Conservation (phyloP, 768 basidiomycete species). For the Goffeauzyma gilvescens region DNA sequence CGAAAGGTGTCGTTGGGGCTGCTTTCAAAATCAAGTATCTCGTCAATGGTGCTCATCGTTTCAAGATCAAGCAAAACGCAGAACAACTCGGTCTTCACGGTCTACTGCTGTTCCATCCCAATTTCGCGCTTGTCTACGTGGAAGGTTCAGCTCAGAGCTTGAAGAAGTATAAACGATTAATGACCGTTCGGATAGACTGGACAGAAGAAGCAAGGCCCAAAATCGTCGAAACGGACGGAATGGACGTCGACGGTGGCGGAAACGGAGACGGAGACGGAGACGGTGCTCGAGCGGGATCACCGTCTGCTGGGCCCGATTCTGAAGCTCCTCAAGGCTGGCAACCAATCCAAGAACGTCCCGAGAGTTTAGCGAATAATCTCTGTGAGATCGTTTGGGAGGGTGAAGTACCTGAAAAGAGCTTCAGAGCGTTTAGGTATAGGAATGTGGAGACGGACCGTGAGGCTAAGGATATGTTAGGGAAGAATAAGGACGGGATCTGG, state of each 20-base stretch:
- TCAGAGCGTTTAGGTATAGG: conserved; percentile 56
- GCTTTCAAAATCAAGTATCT: conserved; percentile 82
- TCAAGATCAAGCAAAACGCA: conserved; percentile 92
- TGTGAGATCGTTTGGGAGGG: conserved; percentile 93
- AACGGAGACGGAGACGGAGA: conserved; percentile 32
- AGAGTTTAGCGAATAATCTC: conserved; percentile 63
- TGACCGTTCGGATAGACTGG: conserved; percentile 79
- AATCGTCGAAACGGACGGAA: conserved; percentile 46
- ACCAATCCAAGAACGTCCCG: conserved; percentile 22
- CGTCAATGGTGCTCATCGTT: conserved; percentile 78
- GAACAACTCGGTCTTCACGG: conserved; percentile 76
- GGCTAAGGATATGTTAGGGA: conserved; percentile 70
- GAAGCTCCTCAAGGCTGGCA: conserved; percentile 2
- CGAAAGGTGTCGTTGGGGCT: conserved; percentile 60
- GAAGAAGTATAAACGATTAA: conserved; percentile 66
- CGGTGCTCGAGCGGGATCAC: conserved; percentile 15
- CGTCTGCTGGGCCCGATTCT: neutral
- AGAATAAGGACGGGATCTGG: conserved; percentile 76
- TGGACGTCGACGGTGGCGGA: conserved; percentile 38
- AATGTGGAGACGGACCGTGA: conserved; percentile 43
- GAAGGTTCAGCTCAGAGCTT: conserved; percentile 77
- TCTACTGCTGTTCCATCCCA: conserved; percentile 71
- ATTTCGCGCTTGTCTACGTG: conserved; percentile 77
- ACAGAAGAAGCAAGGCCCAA: conserved; percentile 71
- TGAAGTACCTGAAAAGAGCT: conserved; percentile 58